Percentiles rank a stretch among this genome's conserved stretches.
Evolutionary conservation across 2,329 filamentous ascomycete genomes (phyloP).

Genomic region (Botrytis aclada): DNA sequence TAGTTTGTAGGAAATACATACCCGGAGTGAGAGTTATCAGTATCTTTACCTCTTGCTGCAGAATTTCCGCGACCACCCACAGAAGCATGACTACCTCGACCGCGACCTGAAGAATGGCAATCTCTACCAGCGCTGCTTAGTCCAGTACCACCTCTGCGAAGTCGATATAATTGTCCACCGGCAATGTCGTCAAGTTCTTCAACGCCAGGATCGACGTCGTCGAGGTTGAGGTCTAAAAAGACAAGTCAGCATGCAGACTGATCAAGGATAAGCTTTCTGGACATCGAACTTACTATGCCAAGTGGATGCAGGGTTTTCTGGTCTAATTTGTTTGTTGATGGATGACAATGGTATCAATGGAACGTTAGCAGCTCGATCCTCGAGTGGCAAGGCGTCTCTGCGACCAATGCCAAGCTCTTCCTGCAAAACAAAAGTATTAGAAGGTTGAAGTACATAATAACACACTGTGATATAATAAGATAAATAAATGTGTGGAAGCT

Average conservation of each 20-base stretch:
- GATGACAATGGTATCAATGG: background rate
- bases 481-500: background rate
- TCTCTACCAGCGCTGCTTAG: conserved; percentile 18
- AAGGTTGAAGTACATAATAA: background rate
- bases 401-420: conserved; percentile 36
- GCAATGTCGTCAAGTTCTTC: conserved; percentile 30
- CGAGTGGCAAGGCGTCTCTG: conserved; percentile 31
- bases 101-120: background rate
- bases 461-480: background rate
- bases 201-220: conserved; percentile 28
- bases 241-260: conserved; percentile 16
- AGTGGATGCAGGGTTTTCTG: conserved; percentile 14
- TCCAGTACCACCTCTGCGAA: conserved; percentile 23
- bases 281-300: conserved; percentile 30
- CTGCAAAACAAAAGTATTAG: conserved; percentile 20
- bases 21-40: background rate
- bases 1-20: background rate
- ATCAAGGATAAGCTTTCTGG: background rate
- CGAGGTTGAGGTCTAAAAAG: conserved; percentile 17
- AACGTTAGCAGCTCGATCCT: conserved; percentile 20
- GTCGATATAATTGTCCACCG: conserved; percentile 33
- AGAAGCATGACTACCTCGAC: conserved; percentile 11
- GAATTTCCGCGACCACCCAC: background rate
- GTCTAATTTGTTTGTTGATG: background rate
- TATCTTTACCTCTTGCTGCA: background rate